Conservation (phyloP, 495 filamentous ascomycete genomes). For the Tuber magnatum region DNA sequence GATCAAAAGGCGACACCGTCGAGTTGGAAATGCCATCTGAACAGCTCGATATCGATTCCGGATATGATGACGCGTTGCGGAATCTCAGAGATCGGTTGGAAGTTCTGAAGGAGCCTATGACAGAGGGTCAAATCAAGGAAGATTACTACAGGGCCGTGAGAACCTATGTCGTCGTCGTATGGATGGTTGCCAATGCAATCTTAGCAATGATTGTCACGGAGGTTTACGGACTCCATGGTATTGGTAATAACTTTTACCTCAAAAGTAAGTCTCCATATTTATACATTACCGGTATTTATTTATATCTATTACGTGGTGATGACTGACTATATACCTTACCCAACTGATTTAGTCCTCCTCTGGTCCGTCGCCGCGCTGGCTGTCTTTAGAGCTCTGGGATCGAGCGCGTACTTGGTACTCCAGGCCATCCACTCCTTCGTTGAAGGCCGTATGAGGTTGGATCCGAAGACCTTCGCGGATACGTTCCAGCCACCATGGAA, state of each 20-base stretch:
- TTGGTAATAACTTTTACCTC: slow-evolving; percentile 81
- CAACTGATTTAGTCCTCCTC: slow-evolving; percentile 54
- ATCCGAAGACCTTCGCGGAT: slow-evolving; percentile 41
- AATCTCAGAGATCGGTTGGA: slow-evolving; percentile 91
- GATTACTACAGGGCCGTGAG: slow-evolving; percentile 98
- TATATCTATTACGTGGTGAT: neutral
- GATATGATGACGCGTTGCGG: slow-evolving; percentile 93
- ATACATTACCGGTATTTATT: neutral
- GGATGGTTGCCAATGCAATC: slow-evolving; percentile 88
- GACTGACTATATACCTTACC: neutral
- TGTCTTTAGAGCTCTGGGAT: slow-evolving; percentile 72
- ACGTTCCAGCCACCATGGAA: slow-evolving; percentile 43
- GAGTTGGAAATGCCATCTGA: slow-evolving; percentile 95
- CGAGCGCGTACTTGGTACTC: slow-evolving; percentile 71
- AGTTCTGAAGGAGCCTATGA: slow-evolving; percentile 54
- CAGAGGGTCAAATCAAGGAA: slow-evolving; percentile 81
- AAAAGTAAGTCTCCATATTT: slow-evolving; percentile 46
- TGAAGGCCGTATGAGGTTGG: slow-evolving; percentile 69
- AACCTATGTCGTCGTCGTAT: slow-evolving; percentile 96
- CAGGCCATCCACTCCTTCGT: slow-evolving; percentile 75
- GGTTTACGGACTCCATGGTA: slow-evolving; percentile 61
- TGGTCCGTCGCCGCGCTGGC: slow-evolving; percentile 87
- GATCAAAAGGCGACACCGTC: slow-evolving; percentile 62
- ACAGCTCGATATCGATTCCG: slow-evolving; percentile 95
- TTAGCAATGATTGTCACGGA: slow-evolving; percentile 92